Evolutionary conservation across 192 early-diverging fungal genomes (phyloP), one percentile per base, ranked within the genome.

Genomic region (Kappamyces sp.): DNA sequence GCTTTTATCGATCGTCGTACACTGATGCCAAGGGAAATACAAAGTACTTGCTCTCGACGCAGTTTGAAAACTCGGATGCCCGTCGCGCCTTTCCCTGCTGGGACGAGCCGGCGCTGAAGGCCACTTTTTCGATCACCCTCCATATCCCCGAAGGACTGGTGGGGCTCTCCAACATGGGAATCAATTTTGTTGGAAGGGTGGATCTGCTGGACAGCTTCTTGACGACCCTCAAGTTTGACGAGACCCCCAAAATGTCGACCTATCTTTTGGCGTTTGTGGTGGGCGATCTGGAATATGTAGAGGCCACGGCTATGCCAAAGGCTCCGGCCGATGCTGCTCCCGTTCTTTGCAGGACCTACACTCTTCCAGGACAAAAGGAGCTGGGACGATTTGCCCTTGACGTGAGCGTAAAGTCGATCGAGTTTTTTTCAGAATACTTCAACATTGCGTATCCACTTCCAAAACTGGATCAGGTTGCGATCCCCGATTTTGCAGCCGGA

Each of bases 31-130:
- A 72, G 36, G 88, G 60, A 6, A 52, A 68, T 49, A 70, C 64
- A 49, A 49, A 71, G 61, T 68, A 86, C 69, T 76, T 98, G 66
- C 90, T 89, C 12, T 89, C 87, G 8, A 97, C 97, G 3, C 94
- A 99, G 70, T 98, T 98, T 64, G 92, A 97, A 79, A 78, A 92
- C 10, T 93, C 90, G n/a, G 87, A 93, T 67, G 88, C 88, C 39
- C 87, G 94, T 59, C 83, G 90, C 39, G 87, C 87, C 15, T 90
- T 98, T 72, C 96, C 96, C 23, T 71, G 68, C 57, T 59, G 66
- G 33, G 74, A 97, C 77, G 94, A 96, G 75, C 93, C 94, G 42
- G 76, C 78, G 44, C 77, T 89, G 51, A 97, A 97, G 74, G 91
- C 94, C 9, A 87, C 84, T 0, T 97, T 96, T 58, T 85, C 90